Percentiles rank a stretch among this genome's conserved stretches.
These are phyloP conservation scores for Saccharomycopsis hybrid DNA, from an alignment of 1,139 yeast species.

Conservation along the genomic window DNA sequence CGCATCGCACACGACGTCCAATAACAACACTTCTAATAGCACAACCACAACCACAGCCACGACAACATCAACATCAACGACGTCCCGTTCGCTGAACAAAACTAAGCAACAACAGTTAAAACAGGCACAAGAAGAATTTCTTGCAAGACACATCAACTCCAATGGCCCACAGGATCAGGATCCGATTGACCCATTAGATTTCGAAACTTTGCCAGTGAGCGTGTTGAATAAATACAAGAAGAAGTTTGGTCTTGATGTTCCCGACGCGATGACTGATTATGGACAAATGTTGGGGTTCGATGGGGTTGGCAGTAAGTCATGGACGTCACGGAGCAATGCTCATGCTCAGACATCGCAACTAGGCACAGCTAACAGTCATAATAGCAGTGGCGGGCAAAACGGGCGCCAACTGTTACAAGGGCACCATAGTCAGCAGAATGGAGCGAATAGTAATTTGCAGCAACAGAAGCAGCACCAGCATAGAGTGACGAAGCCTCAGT, in stretches of 20 bases:
- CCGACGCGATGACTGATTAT: slow-evolving; percentile 48
- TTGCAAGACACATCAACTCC: slow-evolving; percentile 54
- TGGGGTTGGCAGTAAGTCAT: slow-evolving; percentile 60
- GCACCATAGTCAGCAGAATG: not conserved
- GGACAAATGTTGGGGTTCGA: slow-evolving; percentile 57
- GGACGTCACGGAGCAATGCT: slow-evolving; percentile 25
- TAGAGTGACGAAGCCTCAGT: slow-evolving; percentile 47
- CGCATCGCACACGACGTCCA: not conserved
- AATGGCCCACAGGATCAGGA: slow-evolving; percentile 56
- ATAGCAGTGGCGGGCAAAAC: slow-evolving; percentile 26
- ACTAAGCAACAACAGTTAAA: slow-evolving; percentile 14
- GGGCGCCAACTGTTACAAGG: not conserved
- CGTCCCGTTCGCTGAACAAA: slow-evolving; percentile 1
- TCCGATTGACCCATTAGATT: slow-evolving; percentile 50
- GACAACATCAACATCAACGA: too few species aligned
- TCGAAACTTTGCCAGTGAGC: slow-evolving; percentile 46
- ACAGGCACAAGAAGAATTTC: slow-evolving; percentile 48
- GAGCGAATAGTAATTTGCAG: not conserved
- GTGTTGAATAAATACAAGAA: slow-evolving; percentile 53
- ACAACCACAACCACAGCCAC: too few species aligned
- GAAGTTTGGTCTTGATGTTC: slow-evolving; percentile 40
- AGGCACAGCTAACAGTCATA: too few species aligned
- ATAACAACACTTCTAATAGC: too few species aligned
- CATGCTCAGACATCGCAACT: too few species aligned
- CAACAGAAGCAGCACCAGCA: slow-evolving; percentile 25